Percentiles rank a stretch among this genome's conserved stretches.
phyloP scores from a whole-genome alignment of 2,329 filamentous ascomycete species.

The Xylariaceae sp. region DNA sequence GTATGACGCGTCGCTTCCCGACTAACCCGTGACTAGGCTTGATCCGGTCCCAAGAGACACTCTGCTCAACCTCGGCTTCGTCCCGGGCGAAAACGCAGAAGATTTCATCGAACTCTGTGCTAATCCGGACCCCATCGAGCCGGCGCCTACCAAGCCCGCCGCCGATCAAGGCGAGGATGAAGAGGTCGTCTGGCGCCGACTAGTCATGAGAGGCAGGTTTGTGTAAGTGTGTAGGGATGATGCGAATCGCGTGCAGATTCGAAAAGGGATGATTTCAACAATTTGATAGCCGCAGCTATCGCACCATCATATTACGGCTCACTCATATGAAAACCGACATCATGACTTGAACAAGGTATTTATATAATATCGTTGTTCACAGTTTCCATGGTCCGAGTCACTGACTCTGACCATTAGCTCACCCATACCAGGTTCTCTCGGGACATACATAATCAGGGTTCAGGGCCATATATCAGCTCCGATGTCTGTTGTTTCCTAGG shows the following conservation, averaged over 20 bases:
- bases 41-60: slow-evolving; percentile 32
- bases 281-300: not conserved
- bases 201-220: slow-evolving; percentile 33
- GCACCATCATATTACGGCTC: not conserved
- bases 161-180: slow-evolving; percentile 31
- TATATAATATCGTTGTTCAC: not conserved
- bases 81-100: slow-evolving; percentile 31
- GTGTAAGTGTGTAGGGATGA: slow-evolving; percentile 24
- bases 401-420: slow-evolving; percentile 4
- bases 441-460: not conserved
- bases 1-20: not conserved
- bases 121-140: slow-evolving; percentile 32
- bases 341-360: slow-evolving; percentile 7
- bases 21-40: slow-evolving; percentile 26
- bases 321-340: not conserved
- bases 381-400: not conserved
- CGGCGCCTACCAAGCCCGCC: slow-evolving; percentile 22
- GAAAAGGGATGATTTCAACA: not conserved
- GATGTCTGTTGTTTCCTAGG: no score
- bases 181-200: slow-evolving; percentile 32
- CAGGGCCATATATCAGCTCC: not conserved
- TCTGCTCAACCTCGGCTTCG: slow-evolving; percentile 32
- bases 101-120: slow-evolving; percentile 34
- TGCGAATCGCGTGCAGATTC: not conserved
- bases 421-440: not conserved